Evolutionary conservation across 768 basidiomycete genomes (phyloP), one percentile per base, ranked within the genome.

Genomic region (Cyclocybe aegerita): DNA sequence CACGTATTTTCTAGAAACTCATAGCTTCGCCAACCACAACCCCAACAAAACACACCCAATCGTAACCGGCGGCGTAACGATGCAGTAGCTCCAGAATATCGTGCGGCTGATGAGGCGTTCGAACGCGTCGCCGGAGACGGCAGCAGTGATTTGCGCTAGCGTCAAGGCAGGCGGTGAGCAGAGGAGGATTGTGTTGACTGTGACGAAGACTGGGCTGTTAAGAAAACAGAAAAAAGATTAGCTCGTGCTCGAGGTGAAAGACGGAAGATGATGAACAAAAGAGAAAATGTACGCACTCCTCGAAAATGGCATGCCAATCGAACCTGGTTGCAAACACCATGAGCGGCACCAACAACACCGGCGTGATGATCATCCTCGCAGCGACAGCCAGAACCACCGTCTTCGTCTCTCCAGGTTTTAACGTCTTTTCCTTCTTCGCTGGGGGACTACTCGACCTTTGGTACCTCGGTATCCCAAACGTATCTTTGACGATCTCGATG

Each of bases 81-180:
- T 70, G 58, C 90, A 93, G 63, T 96, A 98, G 2, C 87, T 79
- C 92, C 93, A 94, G 65, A 93, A 93, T 52, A 98, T 91, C 0
- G 95, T 98, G 46, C 90, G 80, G 52, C 85, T 87, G 65, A 97
- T 88, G 33, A 98, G 77, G 1, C 93, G 77, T 70, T 98, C 96
- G 63, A 98, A 98, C 0, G 90, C 85, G 60, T 91, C 91, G 2
- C 91, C 90, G 0, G 61, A 86, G 1, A 86, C 88, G 0, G 89
- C 86, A 65, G 92, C 88, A 0, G 93, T 92, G 60, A 94, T 91
- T 75, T 90, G 74, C 4, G 75, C 78, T 14, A 77, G 68, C 0
- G 69, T 73, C 32, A 70, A 47, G 8, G 93, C 93, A 0, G 93
- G 90, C 1, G 93, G 93, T 11, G 91, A 86, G 3, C 82, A 79